Evolutionary conservation across 169 alveolate genomes (phyloP), one percentile per base, ranked within the genome.

Genomic region (Babesia bigemina): DNA sequence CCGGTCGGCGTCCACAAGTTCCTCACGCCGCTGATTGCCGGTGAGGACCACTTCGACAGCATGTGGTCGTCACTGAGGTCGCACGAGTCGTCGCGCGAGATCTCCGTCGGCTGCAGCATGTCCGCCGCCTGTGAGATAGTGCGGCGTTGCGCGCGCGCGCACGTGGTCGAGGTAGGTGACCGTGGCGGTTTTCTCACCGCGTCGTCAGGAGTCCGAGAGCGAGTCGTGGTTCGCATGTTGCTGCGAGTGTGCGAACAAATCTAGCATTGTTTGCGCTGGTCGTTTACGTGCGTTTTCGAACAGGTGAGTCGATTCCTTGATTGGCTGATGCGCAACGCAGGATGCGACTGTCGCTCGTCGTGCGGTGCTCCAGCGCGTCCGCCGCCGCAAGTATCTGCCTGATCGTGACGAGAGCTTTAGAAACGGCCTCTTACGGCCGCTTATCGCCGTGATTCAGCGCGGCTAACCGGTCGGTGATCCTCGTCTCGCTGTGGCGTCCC

Each of bases 1-100:
- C 85, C 85, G 24, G 70, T 75, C 16, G 19, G 36, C n/a, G 36
- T 75, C 9, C 67, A 63, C 70, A 75, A 75, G 52, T 75, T 75
- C 66, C n/a, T 75, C 70, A 39, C 36, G 22, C 85, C 85, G 17
- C 57, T 57, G 47, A 36, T 22, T 21, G 66, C 63, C 11, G 85
- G 48, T 28, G 42, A 53, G n/a, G 57, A 48, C 14, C 28, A 55
- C 50, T 47, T 75, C 48, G 53, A 49, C n/a, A 52, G 39, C 24
- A 33, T 75, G 21, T 75, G 85, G 85, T 45, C 28, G 12, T 29
- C 74, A 12, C 58, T 75, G 9, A 0, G n/a, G 45, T 6, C 4
- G 6, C 19, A 63, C 22, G 60, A 63, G 42, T 6, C 10, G 19
- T 12, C 26, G 22, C 22, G 45, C 29, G 60, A 63, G 11, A n/a